Percentiles rank a stretch among this genome's conserved stretches.
Conservation (phyloP, 345 rosid genomes). For the Hevea brasiliensis region DNA sequence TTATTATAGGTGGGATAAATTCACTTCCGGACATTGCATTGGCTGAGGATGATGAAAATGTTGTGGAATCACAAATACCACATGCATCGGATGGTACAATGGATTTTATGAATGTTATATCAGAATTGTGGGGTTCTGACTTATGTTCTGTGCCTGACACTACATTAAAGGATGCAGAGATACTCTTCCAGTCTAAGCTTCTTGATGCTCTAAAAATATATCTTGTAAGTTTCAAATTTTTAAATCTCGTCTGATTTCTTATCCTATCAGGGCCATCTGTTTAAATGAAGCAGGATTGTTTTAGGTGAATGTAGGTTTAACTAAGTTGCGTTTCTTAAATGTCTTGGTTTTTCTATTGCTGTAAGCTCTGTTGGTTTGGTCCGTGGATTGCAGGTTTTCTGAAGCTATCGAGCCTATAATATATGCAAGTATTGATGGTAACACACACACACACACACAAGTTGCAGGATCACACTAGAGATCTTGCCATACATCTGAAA, state of each 20-base stretch:
- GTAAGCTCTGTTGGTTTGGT: background rate
- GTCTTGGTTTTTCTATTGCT: background rate
- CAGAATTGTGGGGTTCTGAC: conserved; percentile 70
- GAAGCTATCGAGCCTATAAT: background rate
- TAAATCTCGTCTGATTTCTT: conserved; percentile 10
- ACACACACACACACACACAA: background rate
- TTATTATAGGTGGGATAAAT: conserved; percentile 58
- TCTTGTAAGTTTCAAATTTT: conserved; percentile 49
- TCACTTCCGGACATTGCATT: conserved; percentile 35
- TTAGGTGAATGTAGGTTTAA: background rate
- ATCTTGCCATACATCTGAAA: background rate
- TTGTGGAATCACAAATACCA: conserved; percentile 26
- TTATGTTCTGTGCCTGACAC: conserved; percentile 29
- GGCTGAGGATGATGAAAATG: conserved; percentile 33
- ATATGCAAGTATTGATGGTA: background rate
- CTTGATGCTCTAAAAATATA: conserved; percentile 70
- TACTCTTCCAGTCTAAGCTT: conserved; percentile 63
- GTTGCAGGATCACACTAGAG: background rate
- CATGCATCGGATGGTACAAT: conserved; percentile 45
- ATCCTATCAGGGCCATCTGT: conserved; percentile 5
- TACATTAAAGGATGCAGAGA: conserved; percentile 56
- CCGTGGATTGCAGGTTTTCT: background rate
- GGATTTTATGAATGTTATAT: conserved; percentile 45
- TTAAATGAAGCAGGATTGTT: background rate
- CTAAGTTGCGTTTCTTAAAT: background rate